These are phyloP conservation scores for Talaromyces trachyspermus DNA, from an alignment of 495 filamentous ascomycete genomes.

Conservation along the genomic window DNA sequence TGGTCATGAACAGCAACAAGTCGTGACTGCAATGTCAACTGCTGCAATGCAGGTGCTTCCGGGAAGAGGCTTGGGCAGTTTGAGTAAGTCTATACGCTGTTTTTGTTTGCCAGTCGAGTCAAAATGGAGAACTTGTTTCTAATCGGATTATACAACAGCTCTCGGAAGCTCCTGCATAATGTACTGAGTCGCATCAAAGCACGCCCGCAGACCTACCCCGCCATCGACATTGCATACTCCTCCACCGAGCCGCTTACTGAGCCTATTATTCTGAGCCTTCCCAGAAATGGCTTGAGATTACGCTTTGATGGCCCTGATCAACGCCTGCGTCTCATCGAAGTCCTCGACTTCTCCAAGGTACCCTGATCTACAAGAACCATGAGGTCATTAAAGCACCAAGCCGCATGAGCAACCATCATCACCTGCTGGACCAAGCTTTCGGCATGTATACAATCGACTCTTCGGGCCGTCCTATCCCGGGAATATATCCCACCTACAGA, in stretches of 20 bases:
- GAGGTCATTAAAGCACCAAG: slow-evolving; percentile 65
- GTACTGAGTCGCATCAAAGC: slow-evolving; percentile 77
- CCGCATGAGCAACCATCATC: slow-evolving; percentile 31
- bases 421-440: slow-evolving; percentile 67
- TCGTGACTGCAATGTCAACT: slow-evolving; percentile 36
- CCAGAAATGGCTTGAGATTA: slow-evolving; percentile 77
- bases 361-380: slow-evolving; percentile 74
- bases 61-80: slow-evolving; percentile 67
- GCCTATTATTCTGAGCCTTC: slow-evolving; percentile 65
- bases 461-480: slow-evolving; percentile 89
- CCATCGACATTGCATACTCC: slow-evolving; percentile 74
- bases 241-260: slow-evolving; percentile 58
- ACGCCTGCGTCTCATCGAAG: slow-evolving; percentile 80
- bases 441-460: slow-evolving; percentile 83
- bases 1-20: slow-evolving; percentile 2
- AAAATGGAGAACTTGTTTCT: not conserved
- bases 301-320: slow-evolving; percentile 94
- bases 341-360: slow-evolving; percentile 83
- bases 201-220: slow-evolving; percentile 71
- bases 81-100: too few species aligned
- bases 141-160: slow-evolving; percentile 36
- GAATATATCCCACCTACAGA: slow-evolving; percentile 67
- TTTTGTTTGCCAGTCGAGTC: too few species aligned
- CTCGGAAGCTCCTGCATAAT: slow-evolving; percentile 89
- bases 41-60: slow-evolving; percentile 55